These are phyloP conservation scores for Helichrysum umbraculigerum DNA, from an alignment of 129 eudicot species.

Conservation along the genomic window DNA sequence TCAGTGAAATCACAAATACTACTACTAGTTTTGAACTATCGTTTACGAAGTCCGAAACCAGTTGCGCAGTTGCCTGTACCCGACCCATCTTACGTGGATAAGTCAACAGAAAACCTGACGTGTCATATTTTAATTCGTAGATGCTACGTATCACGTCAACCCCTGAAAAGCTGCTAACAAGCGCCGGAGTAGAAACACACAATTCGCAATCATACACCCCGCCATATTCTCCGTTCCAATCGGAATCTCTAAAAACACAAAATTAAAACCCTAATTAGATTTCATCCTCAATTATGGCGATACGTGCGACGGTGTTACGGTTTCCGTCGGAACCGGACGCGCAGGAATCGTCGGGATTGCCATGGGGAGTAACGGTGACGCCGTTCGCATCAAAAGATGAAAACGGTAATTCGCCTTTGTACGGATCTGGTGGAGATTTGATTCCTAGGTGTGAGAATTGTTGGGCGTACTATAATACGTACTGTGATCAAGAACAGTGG, in stretches of 20 bases:
- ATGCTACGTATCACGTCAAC: slow-evolving; percentile 28
- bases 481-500: slow-evolving; percentile 93
- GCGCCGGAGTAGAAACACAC: slow-evolving; percentile 29
- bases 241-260: background rate
- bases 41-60: background rate
- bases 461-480: slow-evolving; percentile 90
- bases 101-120: slow-evolving; percentile 17
- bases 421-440: slow-evolving; percentile 83
- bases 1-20: too few relatives aligned
- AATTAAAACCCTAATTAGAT: background rate
- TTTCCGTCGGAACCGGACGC: slow-evolving; percentile 68
- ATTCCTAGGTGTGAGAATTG: slow-evolving; percentile 95
- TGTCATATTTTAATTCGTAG: slow-evolving; percentile 24
- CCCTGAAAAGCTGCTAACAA: slow-evolving; percentile 24
- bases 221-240: slow-evolving; percentile 26
- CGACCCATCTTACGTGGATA: slow-evolving; percentile 18
- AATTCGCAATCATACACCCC: slow-evolving; percentile 21
- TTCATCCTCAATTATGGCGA: slow-evolving; percentile 56
- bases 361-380: slow-evolving; percentile 88
- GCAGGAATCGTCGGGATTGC: slow-evolving; percentile 73
- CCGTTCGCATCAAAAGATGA: slow-evolving; percentile 87
- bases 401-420: slow-evolving; percentile 77
- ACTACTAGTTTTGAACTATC: too few relatives aligned
- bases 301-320: slow-evolving; percentile 71
- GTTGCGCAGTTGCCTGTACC: background rate